Percentiles rank a stretch among this genome's conserved stretches.
Conservation (phyloP, 2,329 filamentous ascomycete genomes). For the Aquanectria penicillioides region DNA sequence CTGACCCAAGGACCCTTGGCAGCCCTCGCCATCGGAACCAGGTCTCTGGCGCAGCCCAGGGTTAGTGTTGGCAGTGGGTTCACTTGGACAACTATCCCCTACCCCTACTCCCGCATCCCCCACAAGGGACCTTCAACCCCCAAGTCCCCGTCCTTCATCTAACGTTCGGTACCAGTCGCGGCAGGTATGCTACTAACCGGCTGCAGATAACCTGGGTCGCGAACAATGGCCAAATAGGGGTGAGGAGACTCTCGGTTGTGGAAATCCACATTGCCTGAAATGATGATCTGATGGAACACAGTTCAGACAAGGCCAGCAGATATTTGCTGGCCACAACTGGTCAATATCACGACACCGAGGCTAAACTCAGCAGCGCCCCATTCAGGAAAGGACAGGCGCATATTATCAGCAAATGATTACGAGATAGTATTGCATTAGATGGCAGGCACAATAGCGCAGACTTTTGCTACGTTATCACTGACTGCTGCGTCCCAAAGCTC, state of each 20-base stretch:
- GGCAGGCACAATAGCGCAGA: slow-evolving; percentile 21
- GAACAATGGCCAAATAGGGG: background rate
- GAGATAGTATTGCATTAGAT: slow-evolving; percentile 28
- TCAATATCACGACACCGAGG: background rate
- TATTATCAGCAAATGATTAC: slow-evolving; percentile 34
- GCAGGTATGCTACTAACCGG: background rate
- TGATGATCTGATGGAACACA: slow-evolving; percentile 17
- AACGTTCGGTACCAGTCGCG: slow-evolving; percentile 17
- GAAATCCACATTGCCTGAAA: slow-evolving; percentile 4
- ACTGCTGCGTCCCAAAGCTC: slow-evolving; percentile 20
- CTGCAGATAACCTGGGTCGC: slow-evolving; percentile 11
- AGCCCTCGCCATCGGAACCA: slow-evolving; percentile 21
- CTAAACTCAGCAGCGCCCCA: background rate
- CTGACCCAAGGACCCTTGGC: slow-evolving; percentile 17
- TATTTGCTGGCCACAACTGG: slow-evolving; percentile 6
- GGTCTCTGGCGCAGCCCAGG: slow-evolving; percentile 26
- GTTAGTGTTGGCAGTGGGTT: slow-evolving; percentile 30
- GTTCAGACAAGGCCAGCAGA: background rate
- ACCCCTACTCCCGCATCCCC: slow-evolving; percentile 32
- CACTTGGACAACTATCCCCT: slow-evolving; percentile 22
- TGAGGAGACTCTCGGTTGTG: background rate
- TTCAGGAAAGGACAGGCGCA: slow-evolving; percentile 18
- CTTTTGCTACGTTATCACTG: slow-evolving; percentile 27
- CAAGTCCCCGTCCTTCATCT: slow-evolving; percentile 28
- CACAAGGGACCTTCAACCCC: slow-evolving; percentile 30